Conservation (phyloP, 1,284 basidiomycete genomes). For the Omphalotus olearius region DNA sequence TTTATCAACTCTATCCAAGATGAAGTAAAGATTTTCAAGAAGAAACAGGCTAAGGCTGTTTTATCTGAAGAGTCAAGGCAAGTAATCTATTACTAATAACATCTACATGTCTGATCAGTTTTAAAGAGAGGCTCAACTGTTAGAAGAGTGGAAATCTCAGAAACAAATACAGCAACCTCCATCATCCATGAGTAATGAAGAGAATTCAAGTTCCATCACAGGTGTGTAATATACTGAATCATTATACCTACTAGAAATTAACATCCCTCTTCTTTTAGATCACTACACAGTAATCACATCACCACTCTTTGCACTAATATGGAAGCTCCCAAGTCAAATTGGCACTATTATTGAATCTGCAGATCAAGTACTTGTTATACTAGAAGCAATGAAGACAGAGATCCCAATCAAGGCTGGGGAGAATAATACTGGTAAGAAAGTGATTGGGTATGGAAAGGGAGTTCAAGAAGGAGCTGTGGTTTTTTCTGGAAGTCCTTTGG, state of each 20-base stretch:
- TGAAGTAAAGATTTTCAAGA: conserved; percentile 42
- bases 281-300: conserved; percentile 17
- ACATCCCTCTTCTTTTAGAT: too few relatives aligned
- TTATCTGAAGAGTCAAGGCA: conserved; percentile 38
- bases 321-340: conserved; percentile 39
- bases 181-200: not conserved
- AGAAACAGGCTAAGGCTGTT: conserved; percentile 31
- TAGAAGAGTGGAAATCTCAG: conserved; percentile 29
- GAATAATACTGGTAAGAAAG: conserved; percentile 39
- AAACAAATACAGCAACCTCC: not conserved
- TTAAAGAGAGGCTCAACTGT: conserved; percentile 28
- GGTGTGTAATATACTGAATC: not conserved
- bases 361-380: conserved; percentile 48
- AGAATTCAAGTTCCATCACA: conserved; percentile 11
- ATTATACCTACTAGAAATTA: too few relatives aligned
- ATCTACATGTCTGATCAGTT: not conserved
- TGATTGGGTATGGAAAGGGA: conserved; percentile 36
- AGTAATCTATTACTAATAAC: not conserved
- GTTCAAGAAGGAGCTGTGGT: conserved; percentile 40
- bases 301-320: conserved; percentile 51
- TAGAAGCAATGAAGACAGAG: conserved; percentile 78
- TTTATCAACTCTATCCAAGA: conserved; percentile 40
- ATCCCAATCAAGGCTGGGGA: conserved; percentile 44
- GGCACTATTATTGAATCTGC: conserved; percentile 42
- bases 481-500: conserved; percentile 39